These are phyloP conservation scores for Aspergillus sp. DNA, from an alignment of 2,329 filamentous ascomycete genomes.

Conservation along the genomic window DNA sequence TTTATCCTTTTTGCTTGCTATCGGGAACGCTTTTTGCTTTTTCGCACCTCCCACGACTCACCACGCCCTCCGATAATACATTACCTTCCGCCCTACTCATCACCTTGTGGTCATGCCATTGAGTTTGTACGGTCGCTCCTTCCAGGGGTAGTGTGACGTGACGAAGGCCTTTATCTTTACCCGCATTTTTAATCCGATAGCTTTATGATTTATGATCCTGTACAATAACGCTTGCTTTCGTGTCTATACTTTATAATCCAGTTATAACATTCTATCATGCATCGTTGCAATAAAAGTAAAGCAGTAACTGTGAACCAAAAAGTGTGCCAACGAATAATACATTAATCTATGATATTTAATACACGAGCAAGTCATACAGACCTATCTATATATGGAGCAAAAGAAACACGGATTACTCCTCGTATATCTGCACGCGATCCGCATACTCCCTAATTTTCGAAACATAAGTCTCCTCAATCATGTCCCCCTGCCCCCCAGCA, in stretches of 20 bases:
- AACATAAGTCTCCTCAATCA: slow-evolving; percentile 68
- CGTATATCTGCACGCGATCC: slow-evolving; percentile 73
- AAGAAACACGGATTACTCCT: slow-evolving; percentile 43
- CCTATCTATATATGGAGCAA: not conserved
- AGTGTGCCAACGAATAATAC: not conserved
- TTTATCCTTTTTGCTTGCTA: not conserved
- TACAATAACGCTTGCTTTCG: slow-evolving; percentile 9
- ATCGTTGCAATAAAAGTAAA: not conserved
- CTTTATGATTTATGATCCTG: slow-evolving; percentile 17
- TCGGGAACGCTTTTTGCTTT: not conserved
- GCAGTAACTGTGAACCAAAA: not conserved
- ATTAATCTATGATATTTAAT: not conserved
- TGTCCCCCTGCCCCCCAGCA: slow-evolving; percentile 74
- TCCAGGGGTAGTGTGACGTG: not conserved
- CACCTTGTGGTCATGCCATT: too few relatives aligned
- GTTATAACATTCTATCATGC: not conserved
- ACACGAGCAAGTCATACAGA: not conserved
- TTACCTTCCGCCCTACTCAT: too few relatives aligned
- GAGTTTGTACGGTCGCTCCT: too few relatives aligned
- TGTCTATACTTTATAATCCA: slow-evolving; percentile 2
- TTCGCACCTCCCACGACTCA: not conserved
- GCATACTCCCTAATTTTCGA: slow-evolving; percentile 80
- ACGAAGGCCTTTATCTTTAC: slow-evolving; percentile 6
- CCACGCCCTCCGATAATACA: not conserved
- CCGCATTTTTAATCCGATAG: slow-evolving; percentile 12